Evolutionary conservation across 139 green algal genomes (phyloP).

Genomic region (Closterium sp.): DNA sequence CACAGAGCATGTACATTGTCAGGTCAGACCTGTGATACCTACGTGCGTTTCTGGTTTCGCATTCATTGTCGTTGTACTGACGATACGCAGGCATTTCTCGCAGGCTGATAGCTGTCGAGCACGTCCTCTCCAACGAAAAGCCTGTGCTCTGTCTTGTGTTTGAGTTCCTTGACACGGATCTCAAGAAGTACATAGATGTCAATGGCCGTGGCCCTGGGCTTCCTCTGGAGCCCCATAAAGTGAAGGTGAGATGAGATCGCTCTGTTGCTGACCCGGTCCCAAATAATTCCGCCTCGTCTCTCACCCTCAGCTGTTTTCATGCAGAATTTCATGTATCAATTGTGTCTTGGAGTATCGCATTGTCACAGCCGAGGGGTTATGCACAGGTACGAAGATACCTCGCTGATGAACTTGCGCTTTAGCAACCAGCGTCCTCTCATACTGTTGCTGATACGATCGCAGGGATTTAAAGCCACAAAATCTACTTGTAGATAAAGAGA

Average conservation of each 20-base stretch:
- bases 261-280: neutral
- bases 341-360: conserved; percentile 90
- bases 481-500: conserved; percentile 83
- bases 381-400: conserved; percentile 63
- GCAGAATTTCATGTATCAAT: conserved; percentile 96
- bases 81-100: neutral
- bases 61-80: neutral
- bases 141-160: conserved; percentile 98
- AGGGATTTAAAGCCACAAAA: conserved; percentile 98
- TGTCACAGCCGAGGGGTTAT: conserved; percentile 95
- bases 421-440: neutral
- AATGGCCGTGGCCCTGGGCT: conserved; percentile 73
- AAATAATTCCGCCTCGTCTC: neutral
- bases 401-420: neutral
- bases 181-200: conserved; percentile 98
- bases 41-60: neutral
- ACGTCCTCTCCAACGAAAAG: conserved; percentile 93
- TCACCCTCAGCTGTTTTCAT: neutral
- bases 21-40: conserved; percentile 41
- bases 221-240: neutral
- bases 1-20: conserved; percentile 76
- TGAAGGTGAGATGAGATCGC: neutral
- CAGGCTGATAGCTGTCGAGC: conserved; percentile 93
- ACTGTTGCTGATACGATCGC: conserved; percentile 7
- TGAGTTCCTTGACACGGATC: conserved; percentile 93